Evolutionary conservation across 2,329 filamentous ascomycete genomes (phyloP).

Genomic region (Drechslera avenae): DNA sequence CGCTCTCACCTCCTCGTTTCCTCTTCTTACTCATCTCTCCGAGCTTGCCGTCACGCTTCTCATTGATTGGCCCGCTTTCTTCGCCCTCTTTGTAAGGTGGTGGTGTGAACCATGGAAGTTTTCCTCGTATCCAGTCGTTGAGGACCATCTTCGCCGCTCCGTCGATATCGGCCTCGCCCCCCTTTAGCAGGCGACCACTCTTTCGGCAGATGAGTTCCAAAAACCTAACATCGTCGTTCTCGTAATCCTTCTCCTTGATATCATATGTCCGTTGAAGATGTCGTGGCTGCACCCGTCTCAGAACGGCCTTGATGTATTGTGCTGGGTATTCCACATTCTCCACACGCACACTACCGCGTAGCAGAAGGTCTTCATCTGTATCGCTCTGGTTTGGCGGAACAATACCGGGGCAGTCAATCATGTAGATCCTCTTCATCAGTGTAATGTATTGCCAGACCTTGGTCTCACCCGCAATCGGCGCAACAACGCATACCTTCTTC

Average conservation of each 20-base stretch:
- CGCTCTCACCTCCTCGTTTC: slow-evolving; percentile 59
- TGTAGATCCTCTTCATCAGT: slow-evolving; percentile 89
- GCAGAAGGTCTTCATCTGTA: slow-evolving; percentile 82
- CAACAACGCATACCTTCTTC: slow-evolving; percentile 92
- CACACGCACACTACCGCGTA: slow-evolving; percentile 89
- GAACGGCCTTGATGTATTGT: slow-evolving; percentile 87
- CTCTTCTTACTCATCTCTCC: slow-evolving; percentile 84
- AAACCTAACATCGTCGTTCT: slow-evolving; percentile 76
- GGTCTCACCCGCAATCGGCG: slow-evolving; percentile 93
- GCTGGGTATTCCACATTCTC: slow-evolving; percentile 97
- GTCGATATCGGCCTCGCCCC: slow-evolving; percentile 93
- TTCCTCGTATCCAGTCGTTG: slow-evolving; percentile 93
- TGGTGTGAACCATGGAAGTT: slow-evolving; percentile 94
- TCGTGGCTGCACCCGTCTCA: slow-evolving; percentile 78
- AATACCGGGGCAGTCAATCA: slow-evolving; percentile 96
- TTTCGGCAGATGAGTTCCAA: slow-evolving; percentile 87
- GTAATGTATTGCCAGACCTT: slow-evolving; percentile 99
- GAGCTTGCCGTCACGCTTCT: slow-evolving; percentile 74
- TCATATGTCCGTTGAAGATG: slow-evolving; percentile 95
- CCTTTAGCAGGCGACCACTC: slow-evolving; percentile 81
- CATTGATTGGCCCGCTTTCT: slow-evolving; percentile 42
- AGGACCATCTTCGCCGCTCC: slow-evolving; percentile 96
- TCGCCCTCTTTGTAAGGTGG: slow-evolving; percentile 63
- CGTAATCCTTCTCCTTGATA: slow-evolving; percentile 76
- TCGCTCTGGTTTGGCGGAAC: slow-evolving; percentile 87